phyloP scores from a whole-genome alignment of 2,329 filamentous ascomycete species.

The Hyphodiscus sp. region DNA sequence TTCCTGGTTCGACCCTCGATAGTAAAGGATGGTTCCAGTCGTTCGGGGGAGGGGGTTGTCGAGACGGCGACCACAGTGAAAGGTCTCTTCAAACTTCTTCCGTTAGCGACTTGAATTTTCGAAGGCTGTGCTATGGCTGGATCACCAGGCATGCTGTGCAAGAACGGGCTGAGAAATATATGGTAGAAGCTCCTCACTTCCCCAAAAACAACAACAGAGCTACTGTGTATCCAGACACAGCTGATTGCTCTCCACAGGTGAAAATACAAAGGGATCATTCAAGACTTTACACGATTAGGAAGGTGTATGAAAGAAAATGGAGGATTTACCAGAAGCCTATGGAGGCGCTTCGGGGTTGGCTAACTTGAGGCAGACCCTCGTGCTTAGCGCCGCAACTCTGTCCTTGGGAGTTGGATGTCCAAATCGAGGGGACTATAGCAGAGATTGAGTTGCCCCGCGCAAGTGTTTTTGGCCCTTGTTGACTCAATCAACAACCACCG shows the following conservation, averaged over 20 bases:
- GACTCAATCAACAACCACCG: conserved; percentile 11
- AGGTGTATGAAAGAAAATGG: conserved; percentile 10
- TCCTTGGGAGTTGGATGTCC: conserved; percentile 9
- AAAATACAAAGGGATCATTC: background rate
- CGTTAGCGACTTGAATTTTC: conserved; percentile 24
- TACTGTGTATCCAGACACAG: conserved; percentile 14
- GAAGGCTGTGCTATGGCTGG: conserved; percentile 18
- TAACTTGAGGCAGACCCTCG: conserved; percentile 16
- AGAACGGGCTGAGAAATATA: background rate
- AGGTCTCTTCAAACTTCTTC: conserved; percentile 25
- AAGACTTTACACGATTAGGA: conserved; percentile 4
- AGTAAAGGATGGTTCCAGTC: conserved; percentile 10
- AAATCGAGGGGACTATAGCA: conserved; percentile 7
- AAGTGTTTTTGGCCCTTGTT: conserved; percentile 3
- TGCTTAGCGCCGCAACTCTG: conserved; percentile 17
- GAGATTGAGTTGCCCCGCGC: conserved; percentile 5
- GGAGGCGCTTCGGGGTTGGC: conserved; percentile 21
- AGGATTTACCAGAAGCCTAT: conserved; percentile 20
- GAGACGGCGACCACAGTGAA: conserved; percentile 19
- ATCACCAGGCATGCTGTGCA: background rate
- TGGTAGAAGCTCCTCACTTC: conserved; percentile 12
- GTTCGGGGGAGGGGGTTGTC: conserved; percentile 15
- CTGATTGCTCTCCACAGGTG: background rate
- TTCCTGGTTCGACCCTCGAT: conserved; percentile 9
- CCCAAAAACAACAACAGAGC: conserved; percentile 7